Evolutionary conservation across 2,329 filamentous ascomycete species (phyloP), one percentile per base, ranked within the genome.

Genomic region (Emmonsia crescens): DNA sequence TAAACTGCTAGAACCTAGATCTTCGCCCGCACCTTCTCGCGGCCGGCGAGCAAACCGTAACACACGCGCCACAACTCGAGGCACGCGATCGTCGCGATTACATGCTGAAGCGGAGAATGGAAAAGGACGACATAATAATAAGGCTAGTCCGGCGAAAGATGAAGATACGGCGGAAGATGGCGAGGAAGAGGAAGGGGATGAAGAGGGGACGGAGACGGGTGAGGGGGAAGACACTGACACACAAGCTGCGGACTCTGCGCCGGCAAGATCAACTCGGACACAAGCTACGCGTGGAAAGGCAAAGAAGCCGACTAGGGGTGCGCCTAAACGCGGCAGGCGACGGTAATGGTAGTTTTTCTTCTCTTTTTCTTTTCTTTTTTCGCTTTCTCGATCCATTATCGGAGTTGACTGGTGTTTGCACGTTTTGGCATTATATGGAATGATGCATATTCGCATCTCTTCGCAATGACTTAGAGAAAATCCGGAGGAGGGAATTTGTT

Each of bases 1-100:
- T 46, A 49, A 55, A 27, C 14, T 44, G 9, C 27, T 62, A 78
- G 77, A 79, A 66, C 71, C 73, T 5, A 73, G 73, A 38, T 77
- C 76, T 40, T 78, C 76, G 12, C 75, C 77, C 12, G 76, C 69
- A 42, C 76, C 76, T 0, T 73, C 74, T 31, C 73, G 74, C 68
- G 71, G 72, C 56, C 74, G 73, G 46, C 63, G 65, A 59, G 65
- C 69, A 36, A 73, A 68, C 46, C 72, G 74, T 48, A 67, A 66
- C n/a, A 69, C 72, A 19, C 75, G 69, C 48, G 44, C 57, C 19
- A 51, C 71, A 24, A 71, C 69, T 6, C 69, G 76, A 59, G 71
- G 73, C 33, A 75, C 73, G 55, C 75, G 74, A 21, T 73, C 70
- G 12, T 75, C 72, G 29, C 71, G 70, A 51, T 66, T 78, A 14